Conservation (phyloP, 148 eudicot genomes). For the Euryodendron excelsum region DNA sequence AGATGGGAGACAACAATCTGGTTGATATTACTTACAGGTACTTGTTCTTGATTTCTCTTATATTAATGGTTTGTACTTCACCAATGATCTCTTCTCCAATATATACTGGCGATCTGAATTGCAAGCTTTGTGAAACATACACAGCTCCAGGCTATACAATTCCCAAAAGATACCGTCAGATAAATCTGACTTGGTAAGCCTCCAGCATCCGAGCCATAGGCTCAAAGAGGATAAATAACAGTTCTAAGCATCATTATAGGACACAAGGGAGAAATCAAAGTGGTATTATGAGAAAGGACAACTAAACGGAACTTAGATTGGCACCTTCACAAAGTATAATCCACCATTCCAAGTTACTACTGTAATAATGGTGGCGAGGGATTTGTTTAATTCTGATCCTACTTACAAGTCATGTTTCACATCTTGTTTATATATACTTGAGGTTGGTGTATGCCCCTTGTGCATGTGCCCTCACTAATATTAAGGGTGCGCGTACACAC, state of each 20-base stretch:
- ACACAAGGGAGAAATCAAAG: too few relatives aligned
- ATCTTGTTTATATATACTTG: not conserved
- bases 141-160: slow-evolving; percentile 74
- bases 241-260: not conserved
- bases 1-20: not conserved
- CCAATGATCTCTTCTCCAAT: slow-evolving; percentile 65
- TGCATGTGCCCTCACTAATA: too few relatives aligned
- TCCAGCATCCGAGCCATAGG: not conserved
- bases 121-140: slow-evolving; percentile 71
- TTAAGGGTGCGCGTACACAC: too few relatives aligned
- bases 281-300: not conserved
- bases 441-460: too few relatives aligned
- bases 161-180: not conserved
- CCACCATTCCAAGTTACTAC: not conserved
- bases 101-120: slow-evolving; percentile 64
- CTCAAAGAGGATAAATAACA: not conserved
- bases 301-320: not conserved
- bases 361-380: not conserved
- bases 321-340: too few relatives aligned
- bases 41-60: slow-evolving; percentile 32
- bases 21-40: slow-evolving; percentile 47
- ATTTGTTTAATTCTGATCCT: not conserved
- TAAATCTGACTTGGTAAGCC: not conserved
- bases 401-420: not conserved
- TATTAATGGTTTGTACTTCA: slow-evolving; percentile 44